Conservation (phyloP, 257 asterid species). For the Solanum bulbocastanum region DNA sequence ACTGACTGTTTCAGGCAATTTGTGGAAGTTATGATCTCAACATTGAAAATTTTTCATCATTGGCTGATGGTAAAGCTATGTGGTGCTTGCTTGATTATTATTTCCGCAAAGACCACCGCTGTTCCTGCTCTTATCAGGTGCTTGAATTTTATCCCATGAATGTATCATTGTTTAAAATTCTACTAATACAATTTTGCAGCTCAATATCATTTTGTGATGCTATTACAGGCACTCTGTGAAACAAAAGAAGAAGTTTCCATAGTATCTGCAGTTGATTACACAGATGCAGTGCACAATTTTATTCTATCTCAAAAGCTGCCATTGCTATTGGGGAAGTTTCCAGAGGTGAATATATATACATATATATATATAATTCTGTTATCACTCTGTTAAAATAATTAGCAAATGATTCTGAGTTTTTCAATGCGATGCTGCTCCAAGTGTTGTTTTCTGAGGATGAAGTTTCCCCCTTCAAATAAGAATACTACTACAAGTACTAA, state of each 20-base stretch:
- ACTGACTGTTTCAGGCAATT: constrained; percentile 51
- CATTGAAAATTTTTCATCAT: constrained; percentile 58
- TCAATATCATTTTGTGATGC: constrained; percentile 6
- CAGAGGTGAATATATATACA: constrained; percentile 52
- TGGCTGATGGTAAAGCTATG: constrained; percentile 94
- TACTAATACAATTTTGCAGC: not conserved
- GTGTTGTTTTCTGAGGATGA: not conserved
- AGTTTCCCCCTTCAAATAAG: not conserved
- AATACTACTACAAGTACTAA: not conserved
- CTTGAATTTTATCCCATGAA: not conserved
- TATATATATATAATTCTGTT: not conserved
- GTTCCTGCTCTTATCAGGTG: constrained; percentile 63
- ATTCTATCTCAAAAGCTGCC: constrained; percentile 85
- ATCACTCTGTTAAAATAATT: not conserved
- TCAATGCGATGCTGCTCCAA: not conserved
- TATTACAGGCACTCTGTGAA: constrained; percentile 41
- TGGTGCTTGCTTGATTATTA: constrained; percentile 98
- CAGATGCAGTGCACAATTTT: constrained; percentile 97
- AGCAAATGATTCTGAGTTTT: not conserved
- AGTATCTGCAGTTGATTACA: constrained; percentile 76
- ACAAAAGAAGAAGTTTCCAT: constrained; percentile 54
- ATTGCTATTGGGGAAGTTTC: constrained; percentile 81
- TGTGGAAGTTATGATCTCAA: constrained; percentile 65
- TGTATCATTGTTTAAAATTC: not conserved
- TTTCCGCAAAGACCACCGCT: constrained; percentile 66